Conservation (phyloP, 352 stramenopile species). For the Globisporangium uncinulatum region DNA sequence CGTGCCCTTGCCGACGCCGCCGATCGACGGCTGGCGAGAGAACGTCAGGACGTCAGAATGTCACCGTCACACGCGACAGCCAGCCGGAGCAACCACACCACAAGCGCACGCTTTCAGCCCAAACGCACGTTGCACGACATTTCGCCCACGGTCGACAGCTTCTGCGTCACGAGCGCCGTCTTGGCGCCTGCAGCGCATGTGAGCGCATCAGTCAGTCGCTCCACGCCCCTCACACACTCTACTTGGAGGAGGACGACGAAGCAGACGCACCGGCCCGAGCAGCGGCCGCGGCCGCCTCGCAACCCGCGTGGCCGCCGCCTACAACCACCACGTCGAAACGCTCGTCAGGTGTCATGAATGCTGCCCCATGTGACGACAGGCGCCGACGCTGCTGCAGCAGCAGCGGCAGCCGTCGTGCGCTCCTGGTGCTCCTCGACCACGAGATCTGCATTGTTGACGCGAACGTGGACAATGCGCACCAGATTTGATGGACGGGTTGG, state of each 20-base stretch:
- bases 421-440: not conserved
- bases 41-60: constrained; percentile 5
- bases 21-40: constrained; percentile 88
- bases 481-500: no score
- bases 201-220: not conserved
- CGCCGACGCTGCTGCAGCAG: not conserved
- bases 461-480: no score
- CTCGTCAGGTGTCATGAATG: not conserved
- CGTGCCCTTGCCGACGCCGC: constrained; percentile 98
- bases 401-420: not conserved
- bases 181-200: constrained; percentile 64
- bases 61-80: not conserved
- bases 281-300: constrained; percentile 46
- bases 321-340: constrained; percentile 56
- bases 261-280: constrained; percentile 33
- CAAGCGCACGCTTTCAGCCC: no score
- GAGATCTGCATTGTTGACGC: not conserved
- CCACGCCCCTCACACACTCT: not conserved
- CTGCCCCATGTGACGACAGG: not conserved
- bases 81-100: not conserved
- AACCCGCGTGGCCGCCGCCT: constrained; percentile 53
- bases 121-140: constrained; percentile 95
- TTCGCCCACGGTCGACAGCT: constrained; percentile 94
- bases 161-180: constrained; percentile 95
- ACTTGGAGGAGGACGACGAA: no score